A percentile compares a stretch with the other conserved stretches of the same genome.
Conservation (phyloP, 495 filamentous ascomycete genomes). For the Cudoniella acicularis region DNA sequence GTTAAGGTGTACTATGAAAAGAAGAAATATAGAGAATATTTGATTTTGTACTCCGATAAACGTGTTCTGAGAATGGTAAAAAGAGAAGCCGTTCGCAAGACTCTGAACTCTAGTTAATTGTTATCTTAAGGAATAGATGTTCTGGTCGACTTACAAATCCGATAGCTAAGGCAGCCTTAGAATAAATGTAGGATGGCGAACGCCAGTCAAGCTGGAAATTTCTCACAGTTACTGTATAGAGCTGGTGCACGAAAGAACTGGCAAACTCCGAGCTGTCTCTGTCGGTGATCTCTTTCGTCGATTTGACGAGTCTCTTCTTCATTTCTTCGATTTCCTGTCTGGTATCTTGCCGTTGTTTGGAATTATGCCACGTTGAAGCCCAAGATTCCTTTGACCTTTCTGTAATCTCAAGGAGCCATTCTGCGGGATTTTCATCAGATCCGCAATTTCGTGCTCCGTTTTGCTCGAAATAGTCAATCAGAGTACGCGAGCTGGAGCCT, state of each 20-base stretch:
- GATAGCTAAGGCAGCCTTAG: conserved; percentile 56
- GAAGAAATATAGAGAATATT: conserved; percentile 82
- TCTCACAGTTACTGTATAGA: conserved; percentile 51
- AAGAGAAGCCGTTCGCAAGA: conserved; percentile 88
- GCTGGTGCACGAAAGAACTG: conserved; percentile 50
- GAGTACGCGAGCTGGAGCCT: conserved; percentile 56
- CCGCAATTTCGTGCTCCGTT: conserved; percentile 71
- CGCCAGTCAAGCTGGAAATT: conserved; percentile 92
- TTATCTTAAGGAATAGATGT: conserved; percentile 59
- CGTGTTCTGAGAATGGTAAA: conserved; percentile 66
- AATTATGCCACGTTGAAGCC: conserved; percentile 59
- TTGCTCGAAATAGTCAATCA: conserved; percentile 64
- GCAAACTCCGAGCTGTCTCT: conserved; percentile 41
- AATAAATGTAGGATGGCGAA: conserved; percentile 81
- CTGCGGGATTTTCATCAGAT: conserved; percentile 73
- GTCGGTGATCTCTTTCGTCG: conserved; percentile 37
- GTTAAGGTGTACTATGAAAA: conserved; percentile 70
- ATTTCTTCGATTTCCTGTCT: conserved; percentile 54
- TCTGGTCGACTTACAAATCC: conserved; percentile 65
- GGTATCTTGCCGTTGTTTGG: conserved; percentile 62
- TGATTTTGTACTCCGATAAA: conserved; percentile 82
- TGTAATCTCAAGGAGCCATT: conserved; percentile 91
- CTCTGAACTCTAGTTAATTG: conserved; percentile 26
- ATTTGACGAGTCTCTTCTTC: conserved; percentile 37
- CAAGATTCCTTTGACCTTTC: background rate